These are phyloP conservation scores for Fusarium tricinctum DNA, from an alignment of 2,329 filamentous ascomycete genomes.

Conservation along the genomic window DNA sequence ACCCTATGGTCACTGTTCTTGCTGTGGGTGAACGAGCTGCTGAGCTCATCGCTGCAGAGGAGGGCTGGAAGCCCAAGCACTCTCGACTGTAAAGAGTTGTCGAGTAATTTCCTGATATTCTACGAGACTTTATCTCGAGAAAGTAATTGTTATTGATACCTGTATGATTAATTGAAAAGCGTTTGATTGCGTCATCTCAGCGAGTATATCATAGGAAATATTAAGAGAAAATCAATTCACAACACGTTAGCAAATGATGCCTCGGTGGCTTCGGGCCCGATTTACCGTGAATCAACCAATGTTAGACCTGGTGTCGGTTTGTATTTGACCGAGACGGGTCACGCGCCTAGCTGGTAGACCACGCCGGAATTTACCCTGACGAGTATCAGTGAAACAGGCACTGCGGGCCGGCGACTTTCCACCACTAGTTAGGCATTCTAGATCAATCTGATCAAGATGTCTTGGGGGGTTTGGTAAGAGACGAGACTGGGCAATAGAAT, in stretches of 20 bases:
- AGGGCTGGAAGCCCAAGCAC: constrained; percentile 63
- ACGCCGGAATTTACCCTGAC: constrained; percentile 22
- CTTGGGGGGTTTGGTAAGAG: background rate
- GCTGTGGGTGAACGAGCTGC: constrained; percentile 86
- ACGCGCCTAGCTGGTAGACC: constrained; percentile 9
- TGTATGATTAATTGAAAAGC: constrained; percentile 43
- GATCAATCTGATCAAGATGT: background rate
- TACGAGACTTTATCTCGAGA: constrained; percentile 11
- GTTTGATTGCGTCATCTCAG: constrained; percentile 35
- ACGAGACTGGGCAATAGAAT: background rate
- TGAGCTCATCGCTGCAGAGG: constrained; percentile 80
- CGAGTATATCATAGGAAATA: constrained; percentile 30
- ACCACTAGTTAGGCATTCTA: constrained; percentile 3
- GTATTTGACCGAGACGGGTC: constrained; percentile 14
- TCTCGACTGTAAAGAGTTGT: constrained; percentile 51
- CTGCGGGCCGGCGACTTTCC: constrained; percentile 31
- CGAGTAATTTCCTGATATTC: constrained; percentile 1
- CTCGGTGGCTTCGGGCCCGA: constrained; percentile 33
- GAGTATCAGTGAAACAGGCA: constrained; percentile 18
- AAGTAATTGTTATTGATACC: constrained; percentile 27
- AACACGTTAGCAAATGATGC: constrained; percentile 1
- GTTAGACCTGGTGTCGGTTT: constrained; percentile 15
- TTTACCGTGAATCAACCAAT: constrained; percentile 11
- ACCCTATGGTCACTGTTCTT: constrained; percentile 92
- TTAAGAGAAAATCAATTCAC: constrained; percentile 19